phyloP scores from a whole-genome alignment of 495 filamentous ascomycete genomes.

The Rhypophila decipiens region DNA sequence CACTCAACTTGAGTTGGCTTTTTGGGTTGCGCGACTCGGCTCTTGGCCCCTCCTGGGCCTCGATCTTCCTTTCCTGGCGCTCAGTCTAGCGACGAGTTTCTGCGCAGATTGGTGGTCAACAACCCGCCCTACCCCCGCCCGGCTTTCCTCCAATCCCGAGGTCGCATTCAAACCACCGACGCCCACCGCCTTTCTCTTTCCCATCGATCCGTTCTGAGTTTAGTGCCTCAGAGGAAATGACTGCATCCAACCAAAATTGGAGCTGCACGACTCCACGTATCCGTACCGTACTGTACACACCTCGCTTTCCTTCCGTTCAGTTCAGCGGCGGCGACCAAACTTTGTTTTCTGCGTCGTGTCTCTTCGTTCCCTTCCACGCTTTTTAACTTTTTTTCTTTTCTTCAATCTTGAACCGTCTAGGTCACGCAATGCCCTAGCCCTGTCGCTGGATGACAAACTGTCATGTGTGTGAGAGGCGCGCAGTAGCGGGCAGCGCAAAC shows the following conservation, averaged over 20 bases:
- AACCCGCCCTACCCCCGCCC: conserved; percentile 2
- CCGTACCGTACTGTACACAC: too few relatives aligned
- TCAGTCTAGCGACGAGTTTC: conserved; percentile 1
- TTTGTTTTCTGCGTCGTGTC: too few relatives aligned
- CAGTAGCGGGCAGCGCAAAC: too few relatives aligned
- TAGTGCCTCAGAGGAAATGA: conserved; percentile 9
- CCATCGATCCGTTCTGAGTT: conserved; percentile 10
- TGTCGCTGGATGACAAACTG: conserved; percentile 1
- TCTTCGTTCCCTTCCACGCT: neutral
- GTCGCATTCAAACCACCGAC: conserved; percentile 1
- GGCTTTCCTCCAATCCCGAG: conserved; percentile 5
- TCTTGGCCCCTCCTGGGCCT: neutral
- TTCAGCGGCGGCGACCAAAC: too few relatives aligned
- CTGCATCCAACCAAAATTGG: conserved; percentile 4
- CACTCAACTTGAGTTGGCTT: neutral
- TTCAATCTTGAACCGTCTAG: conserved; percentile 1
- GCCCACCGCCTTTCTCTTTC: conserved; percentile 11
- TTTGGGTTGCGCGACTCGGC: conserved; percentile 3
- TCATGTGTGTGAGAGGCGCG: too few relatives aligned
- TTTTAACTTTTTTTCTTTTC: neutral
- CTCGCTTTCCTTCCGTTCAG: too few relatives aligned
- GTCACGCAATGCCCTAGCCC: conserved; percentile 3
- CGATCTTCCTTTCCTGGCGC: neutral
- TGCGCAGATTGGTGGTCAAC: conserved; percentile 5
- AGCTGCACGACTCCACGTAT: too few relatives aligned